These are phyloP conservation scores for Kazachstania kunashirensis DNA, from an alignment of 805 yeast genomes.

Conservation along the genomic window DNA sequence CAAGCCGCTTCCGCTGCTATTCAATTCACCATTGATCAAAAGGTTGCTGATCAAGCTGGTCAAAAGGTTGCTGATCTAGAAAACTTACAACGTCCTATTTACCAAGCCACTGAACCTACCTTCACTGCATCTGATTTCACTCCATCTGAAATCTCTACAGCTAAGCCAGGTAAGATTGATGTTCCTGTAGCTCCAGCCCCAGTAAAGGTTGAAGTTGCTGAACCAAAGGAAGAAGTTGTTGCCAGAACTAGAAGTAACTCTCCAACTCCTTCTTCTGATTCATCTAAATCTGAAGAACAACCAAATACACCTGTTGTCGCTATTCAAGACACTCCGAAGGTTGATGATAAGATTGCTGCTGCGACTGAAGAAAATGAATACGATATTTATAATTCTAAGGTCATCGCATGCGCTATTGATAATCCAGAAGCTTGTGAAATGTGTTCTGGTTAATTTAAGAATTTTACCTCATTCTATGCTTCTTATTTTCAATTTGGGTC, in stretches of 20 bases:
- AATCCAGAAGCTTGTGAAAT: constrained; percentile 97
- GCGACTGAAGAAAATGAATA: constrained; percentile 39
- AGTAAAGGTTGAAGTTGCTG: constrained; percentile 5
- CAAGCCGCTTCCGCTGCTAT: constrained; percentile 97
- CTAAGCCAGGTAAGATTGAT: constrained; percentile 5
- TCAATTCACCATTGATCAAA: constrained; percentile 74
- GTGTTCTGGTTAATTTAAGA: constrained; percentile 77
- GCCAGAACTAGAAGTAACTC: constrained; percentile 24
- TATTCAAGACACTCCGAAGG: constrained; percentile 22
- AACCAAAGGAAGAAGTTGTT: constrained; percentile 7
- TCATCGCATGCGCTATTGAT: constrained; percentile 90
- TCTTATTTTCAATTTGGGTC: constrained; percentile 3
- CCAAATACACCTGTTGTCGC: constrained; percentile 22
- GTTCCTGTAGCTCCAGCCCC: constrained; percentile 1
- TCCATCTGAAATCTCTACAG: constrained; percentile 9
- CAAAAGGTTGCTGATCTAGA: constrained; percentile 31
- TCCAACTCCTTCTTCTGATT: constrained; percentile 26
- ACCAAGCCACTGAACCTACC: constrained; percentile 20
- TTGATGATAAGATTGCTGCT: constrained; percentile 33
- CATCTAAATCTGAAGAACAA: constrained; percentile 17
- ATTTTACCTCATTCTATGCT: neutral
- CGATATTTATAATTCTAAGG: constrained; percentile 87
- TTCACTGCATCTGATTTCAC: constrained; percentile 8
- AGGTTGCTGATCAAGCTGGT: constrained; percentile 92
- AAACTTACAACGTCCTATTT: constrained; percentile 32